phyloP scores from a whole-genome alignment of 2,329 filamentous ascomycete species.

The Leptographium procerum region DNA sequence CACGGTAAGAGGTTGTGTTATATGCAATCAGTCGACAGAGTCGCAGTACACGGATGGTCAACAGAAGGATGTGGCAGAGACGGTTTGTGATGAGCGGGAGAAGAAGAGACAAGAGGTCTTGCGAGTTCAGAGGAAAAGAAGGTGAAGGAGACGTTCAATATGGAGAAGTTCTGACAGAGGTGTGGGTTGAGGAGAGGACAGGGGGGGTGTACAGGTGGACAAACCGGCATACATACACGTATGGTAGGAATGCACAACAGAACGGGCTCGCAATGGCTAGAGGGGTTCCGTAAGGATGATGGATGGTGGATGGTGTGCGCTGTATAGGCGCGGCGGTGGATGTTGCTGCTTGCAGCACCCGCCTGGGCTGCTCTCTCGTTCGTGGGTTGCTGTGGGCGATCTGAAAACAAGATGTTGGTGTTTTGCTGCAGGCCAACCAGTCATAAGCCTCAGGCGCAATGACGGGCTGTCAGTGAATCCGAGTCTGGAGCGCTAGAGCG shows the following conservation, averaged over 20 bases:
- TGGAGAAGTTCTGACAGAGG: not conserved
- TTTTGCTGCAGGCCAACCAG: slow-evolving; percentile 21
- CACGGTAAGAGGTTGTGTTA: not conserved
- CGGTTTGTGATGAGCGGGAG: not conserved
- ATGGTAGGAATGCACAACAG: not conserved
- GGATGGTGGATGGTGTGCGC: not conserved
- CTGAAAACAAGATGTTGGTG: slow-evolving; percentile 14
- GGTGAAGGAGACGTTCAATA: not conserved
- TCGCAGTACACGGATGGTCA: not conserved
- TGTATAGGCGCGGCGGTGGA: not conserved
- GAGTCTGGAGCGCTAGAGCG: slow-evolving; percentile 21
- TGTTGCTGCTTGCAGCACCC: not conserved
- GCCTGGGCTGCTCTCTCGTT: not conserved
- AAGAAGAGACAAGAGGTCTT: not conserved
- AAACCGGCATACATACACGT: not conserved
- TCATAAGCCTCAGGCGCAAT: slow-evolving; percentile 23
- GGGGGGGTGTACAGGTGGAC: not conserved
- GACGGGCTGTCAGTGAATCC: slow-evolving; percentile 22
- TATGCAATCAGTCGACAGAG: not conserved
- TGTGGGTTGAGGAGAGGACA: not conserved
- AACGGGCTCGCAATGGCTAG: not conserved
- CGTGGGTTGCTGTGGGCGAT: slow-evolving; percentile 12
- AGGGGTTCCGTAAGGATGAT: not conserved
- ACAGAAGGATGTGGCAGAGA: not conserved
- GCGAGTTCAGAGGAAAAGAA: not conserved